Percentiles rank a stretch among this genome's conserved stretches.
phyloP scores from a whole-genome alignment of 495 filamentous ascomycete genomes.

The Aspergillus saccharolyticus region DNA sequence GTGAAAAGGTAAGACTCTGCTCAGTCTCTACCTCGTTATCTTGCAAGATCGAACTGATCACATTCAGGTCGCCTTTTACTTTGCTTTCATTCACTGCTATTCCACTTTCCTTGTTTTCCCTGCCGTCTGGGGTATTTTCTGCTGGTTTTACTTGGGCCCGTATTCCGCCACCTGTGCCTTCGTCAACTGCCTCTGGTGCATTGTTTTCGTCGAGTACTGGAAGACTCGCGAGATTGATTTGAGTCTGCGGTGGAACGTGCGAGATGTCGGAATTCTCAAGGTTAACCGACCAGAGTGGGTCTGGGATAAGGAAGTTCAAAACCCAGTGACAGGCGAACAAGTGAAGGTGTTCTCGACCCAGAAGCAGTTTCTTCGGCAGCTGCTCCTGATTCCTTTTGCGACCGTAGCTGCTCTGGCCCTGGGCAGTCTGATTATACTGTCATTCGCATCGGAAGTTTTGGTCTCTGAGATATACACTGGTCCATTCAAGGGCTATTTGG shows the following conservation, averaged over 20 bases:
- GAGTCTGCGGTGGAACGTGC: constrained; percentile 85
- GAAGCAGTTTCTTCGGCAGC: constrained; percentile 71
- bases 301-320: constrained; percentile 68
- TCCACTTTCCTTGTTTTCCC: constrained; percentile 80
- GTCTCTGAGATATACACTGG: constrained; percentile 90
- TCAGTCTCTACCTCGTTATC: neutral
- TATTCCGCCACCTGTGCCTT: constrained; percentile 79
- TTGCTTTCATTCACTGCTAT: constrained; percentile 90
- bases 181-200: constrained; percentile 73
- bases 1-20: constrained; percentile 62
- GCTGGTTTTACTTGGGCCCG: constrained; percentile 72
- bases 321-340: constrained; percentile 78
- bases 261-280: constrained; percentile 76
- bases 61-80: constrained; percentile 78
- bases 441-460: constrained; percentile 89
- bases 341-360: constrained; percentile 68
- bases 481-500: constrained; percentile 73
- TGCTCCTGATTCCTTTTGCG: constrained; percentile 84
- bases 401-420: constrained; percentile 63
- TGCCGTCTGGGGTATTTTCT: constrained; percentile 66
- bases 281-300: constrained; percentile 69
- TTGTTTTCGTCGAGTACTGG: constrained; percentile 94
- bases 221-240: constrained; percentile 89
- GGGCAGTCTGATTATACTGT: constrained; percentile 72
- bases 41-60: neutral